Evolutionary conservation across 2,329 filamentous ascomycete species (phyloP).

Genomic region (Stagonosporopsis tanaceti): DNA sequence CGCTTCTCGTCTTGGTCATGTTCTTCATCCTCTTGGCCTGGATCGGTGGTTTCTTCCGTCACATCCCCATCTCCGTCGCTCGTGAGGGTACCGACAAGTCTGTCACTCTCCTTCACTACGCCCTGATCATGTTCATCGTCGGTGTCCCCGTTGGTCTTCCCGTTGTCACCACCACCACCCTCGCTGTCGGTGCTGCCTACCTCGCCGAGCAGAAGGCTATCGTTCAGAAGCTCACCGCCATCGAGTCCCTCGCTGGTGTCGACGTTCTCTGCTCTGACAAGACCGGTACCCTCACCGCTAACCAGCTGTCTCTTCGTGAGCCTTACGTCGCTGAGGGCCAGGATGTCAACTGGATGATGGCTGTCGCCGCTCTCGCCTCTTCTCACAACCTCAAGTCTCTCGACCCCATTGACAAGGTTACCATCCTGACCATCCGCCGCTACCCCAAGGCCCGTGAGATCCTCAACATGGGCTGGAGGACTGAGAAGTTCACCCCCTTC

Average conservation of each 20-base stretch:
- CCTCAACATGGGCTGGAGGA: conserved; percentile 76
- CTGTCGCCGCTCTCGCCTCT: conserved; percentile 77
- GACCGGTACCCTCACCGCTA: conserved; percentile 78
- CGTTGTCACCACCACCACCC: conserved; percentile 79
- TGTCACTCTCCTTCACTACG: conserved; percentile 65
- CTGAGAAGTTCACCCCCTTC: conserved; percentile 79
- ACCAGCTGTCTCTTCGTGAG: conserved; percentile 78
- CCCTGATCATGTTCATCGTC: conserved; percentile 69
- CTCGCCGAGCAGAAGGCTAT: conserved; percentile 80
- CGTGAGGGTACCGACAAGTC: conserved; percentile 59
- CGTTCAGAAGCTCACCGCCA: conserved; percentile 80
- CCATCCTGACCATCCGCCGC: conserved; percentile 76
- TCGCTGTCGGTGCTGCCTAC: conserved; percentile 79
- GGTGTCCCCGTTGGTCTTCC: conserved; percentile 81
- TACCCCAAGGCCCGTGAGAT: conserved; percentile 82
- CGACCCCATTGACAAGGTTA: conserved; percentile 82
- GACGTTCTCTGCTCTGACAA: conserved; percentile 84
- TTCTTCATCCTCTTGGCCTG: conserved; percentile 78
- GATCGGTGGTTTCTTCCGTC: conserved; percentile 81
- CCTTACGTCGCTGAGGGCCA: conserved; percentile 79
- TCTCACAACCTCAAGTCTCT: conserved; percentile 82
- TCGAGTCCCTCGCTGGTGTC: conserved; percentile 72
- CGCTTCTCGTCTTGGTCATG: conserved; percentile 77
- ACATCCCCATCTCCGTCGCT: conserved; percentile 68
- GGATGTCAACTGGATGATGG: conserved; percentile 87